A percentile compares a stretch with the other conserved stretches of the same genome.
Evolutionary conservation across 306 rosid species (phyloP).

Genomic region (Fagus sylvatica): DNA sequence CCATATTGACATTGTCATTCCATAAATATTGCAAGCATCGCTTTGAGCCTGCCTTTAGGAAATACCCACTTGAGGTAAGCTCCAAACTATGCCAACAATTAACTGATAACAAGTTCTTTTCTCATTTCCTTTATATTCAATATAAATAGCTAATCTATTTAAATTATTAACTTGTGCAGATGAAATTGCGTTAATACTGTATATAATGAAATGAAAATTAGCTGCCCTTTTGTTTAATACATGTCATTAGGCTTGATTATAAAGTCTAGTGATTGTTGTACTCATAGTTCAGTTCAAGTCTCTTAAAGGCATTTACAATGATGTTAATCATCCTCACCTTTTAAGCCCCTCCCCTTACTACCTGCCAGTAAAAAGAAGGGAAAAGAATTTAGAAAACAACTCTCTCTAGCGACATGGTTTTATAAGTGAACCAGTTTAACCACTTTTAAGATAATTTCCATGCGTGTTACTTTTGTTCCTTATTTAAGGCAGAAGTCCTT

Average conservation of each 20-base stretch:
- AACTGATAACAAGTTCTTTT: not conserved
- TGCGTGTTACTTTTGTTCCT: not conserved
- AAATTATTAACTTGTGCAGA: not conserved
- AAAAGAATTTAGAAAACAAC: not conserved
- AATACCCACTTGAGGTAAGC: slow-evolving; percentile 87
- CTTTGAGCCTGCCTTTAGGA: slow-evolving; percentile 89
- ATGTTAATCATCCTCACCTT: not conserved
- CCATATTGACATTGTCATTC: slow-evolving; percentile 73
- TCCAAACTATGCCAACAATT: slow-evolving; percentile 12
- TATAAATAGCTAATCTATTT: not conserved
- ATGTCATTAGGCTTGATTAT: not conserved
- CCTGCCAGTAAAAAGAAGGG: not conserved
- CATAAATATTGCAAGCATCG: slow-evolving; percentile 86
- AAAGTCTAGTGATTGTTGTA: not conserved
- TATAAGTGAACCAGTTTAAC: not conserved
- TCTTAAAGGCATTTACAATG: not conserved
- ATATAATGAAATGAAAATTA: not conserved
- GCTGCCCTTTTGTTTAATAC: not conserved
- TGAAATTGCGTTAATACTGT: not conserved
- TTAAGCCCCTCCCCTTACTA: not conserved
- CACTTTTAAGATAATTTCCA: not conserved
- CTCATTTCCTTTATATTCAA: not conserved
- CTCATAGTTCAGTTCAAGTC: not conserved
- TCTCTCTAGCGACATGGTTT: too few relatives aligned
- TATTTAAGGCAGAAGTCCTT: not conserved